A percentile compares a stretch with the other conserved stretches of the same genome.
phyloP scores from a whole-genome alignment of 768 basidiomycete species.

The Plicaturopsis crispa region DNA sequence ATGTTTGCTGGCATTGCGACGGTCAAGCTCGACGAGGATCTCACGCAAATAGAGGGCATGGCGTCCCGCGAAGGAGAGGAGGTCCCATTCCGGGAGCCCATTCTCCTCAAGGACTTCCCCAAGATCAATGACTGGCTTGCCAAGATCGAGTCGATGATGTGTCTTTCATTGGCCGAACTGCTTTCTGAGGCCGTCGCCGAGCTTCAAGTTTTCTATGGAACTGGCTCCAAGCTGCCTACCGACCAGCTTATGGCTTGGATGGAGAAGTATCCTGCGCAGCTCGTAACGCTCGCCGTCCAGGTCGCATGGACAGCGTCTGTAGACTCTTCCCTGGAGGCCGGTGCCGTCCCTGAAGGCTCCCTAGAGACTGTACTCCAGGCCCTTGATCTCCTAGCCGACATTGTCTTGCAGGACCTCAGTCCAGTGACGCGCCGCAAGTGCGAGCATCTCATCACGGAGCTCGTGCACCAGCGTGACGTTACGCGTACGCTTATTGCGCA shows the following conservation, averaged over 20 bases:
- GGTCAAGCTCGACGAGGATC: conserved; percentile 77
- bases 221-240: conserved; percentile 47
- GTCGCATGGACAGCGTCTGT: conserved; percentile 90
- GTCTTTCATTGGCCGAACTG: conserved; percentile 75
- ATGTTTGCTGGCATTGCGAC: conserved; percentile 99
- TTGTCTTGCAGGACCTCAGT: conserved; percentile 84
- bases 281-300: conserved; percentile 93
- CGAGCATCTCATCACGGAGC: conserved; percentile 97
- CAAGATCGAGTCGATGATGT: conserved; percentile 89
- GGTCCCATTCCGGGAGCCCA: conserved; percentile 75
- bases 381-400: conserved; percentile 92
- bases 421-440: conserved; percentile 95
- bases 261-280: conserved; percentile 90
- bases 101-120: conserved; percentile 86
- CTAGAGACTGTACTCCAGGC: conserved; percentile 74
- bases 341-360: conserved; percentile 49
- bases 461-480: conserved; percentile 97
- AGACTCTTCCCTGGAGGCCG: conserved; percentile 58
- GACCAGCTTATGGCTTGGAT: conserved; percentile 83
- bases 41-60: conserved; percentile 88
- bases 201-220: conserved; percentile 73
- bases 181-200: conserved; percentile 76
- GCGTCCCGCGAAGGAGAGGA: conserved; percentile 95
- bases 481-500: conserved; percentile 71
- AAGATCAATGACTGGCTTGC: conserved; percentile 99